phyloP scores from a whole-genome alignment of 2,329 filamentous ascomycete genomes.

The Claviceps pusilla region DNA sequence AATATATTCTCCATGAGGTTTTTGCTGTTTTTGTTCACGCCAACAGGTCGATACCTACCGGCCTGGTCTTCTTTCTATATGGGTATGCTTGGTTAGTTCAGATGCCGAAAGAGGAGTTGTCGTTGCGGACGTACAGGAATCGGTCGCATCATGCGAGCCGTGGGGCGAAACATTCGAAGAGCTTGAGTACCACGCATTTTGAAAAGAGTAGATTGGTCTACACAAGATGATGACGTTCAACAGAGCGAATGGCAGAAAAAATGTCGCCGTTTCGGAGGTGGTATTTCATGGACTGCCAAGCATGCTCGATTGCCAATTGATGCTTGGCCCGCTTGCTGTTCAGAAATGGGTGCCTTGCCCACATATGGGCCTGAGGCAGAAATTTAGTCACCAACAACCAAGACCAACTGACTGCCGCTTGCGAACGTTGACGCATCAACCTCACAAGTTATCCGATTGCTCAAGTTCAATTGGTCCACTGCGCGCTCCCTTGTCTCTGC shows the following conservation, averaged over 20 bases:
- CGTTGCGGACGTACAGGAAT: conserved; percentile 45
- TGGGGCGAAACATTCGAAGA: conserved; percentile 53
- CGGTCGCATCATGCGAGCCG: conserved; percentile 51
- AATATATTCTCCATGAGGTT: too few species aligned
- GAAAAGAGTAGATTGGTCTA: conserved; percentile 9
- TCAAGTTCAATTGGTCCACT: conserved; percentile 12
- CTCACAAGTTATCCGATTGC: not conserved
- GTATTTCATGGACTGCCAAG: conserved; percentile 17
- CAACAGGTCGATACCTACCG: conserved; percentile 35
- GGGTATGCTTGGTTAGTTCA: conserved; percentile 13
- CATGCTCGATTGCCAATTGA: conserved; percentile 23
- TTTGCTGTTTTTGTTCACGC: not conserved
- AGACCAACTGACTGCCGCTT: conserved; percentile 28
- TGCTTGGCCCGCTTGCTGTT: conserved; percentile 15
- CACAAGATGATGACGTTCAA: conserved; percentile 11
- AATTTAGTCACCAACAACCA: conserved; percentile 16
- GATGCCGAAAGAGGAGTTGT: conserved; percentile 4
- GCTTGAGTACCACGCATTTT: conserved; percentile 52
- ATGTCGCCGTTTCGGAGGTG: conserved; percentile 14
- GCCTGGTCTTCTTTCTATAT: conserved; percentile 50
- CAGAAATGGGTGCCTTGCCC: conserved; percentile 19
- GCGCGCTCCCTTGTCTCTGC: conserved; percentile 1
- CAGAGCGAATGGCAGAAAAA: conserved; percentile 16
- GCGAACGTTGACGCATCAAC: conserved; percentile 19
- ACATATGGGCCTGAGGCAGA: conserved; percentile 26